Evolutionary conservation across 805 yeast species (phyloP), one percentile per base, ranked within the genome.

Genomic region (Saturnispora serradocipensis): DNA sequence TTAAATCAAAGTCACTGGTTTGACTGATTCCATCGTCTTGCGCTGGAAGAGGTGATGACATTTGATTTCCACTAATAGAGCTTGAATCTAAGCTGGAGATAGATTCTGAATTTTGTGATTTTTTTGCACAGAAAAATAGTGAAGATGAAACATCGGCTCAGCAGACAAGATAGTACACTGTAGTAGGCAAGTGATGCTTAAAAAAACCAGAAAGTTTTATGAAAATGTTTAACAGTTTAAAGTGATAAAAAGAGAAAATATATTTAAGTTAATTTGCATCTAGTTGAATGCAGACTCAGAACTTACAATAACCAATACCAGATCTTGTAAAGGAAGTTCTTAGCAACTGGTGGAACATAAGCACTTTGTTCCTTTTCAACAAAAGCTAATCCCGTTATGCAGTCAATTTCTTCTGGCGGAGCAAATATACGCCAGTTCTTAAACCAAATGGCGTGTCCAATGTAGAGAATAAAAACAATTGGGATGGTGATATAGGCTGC

Each of bases 401-500:
- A 76, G 59, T 84, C 89, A 53, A 84, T 72, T 53, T 81, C 78
- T 38, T 76, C 80, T 2, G 74, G 65, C 24, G 85, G 81, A 24
- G 70, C 69, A 54, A 73, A 67, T 72, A 78, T 73, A 46, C 60
- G 65, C 66, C 71, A 71, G 48, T 73, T 73, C 46, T 67, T 70
- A 36, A 69, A 67, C 65, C 72, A 78, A 5, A 72, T 5, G 58
- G 78, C 77, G 67, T 83, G 88, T 6, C 81, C 86, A 43, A 76
- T 54, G 64, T 78, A 84, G 44, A 84, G 68, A 4, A 67, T 67
- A 3, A 77, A 54, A 56, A 80, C 73, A 52, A 78, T 72, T 35
- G 84, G 86, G 46, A 84, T 61, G 0, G 88, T 83, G 54, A 84
- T 72, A 66, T 84, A 84, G 9, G 89, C 85, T 34, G 90, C 89